These are phyloP conservation scores for Colletotrichum orbiculare DNA, from an alignment of 2,329 filamentous ascomycete species.

Conservation along the genomic window DNA sequence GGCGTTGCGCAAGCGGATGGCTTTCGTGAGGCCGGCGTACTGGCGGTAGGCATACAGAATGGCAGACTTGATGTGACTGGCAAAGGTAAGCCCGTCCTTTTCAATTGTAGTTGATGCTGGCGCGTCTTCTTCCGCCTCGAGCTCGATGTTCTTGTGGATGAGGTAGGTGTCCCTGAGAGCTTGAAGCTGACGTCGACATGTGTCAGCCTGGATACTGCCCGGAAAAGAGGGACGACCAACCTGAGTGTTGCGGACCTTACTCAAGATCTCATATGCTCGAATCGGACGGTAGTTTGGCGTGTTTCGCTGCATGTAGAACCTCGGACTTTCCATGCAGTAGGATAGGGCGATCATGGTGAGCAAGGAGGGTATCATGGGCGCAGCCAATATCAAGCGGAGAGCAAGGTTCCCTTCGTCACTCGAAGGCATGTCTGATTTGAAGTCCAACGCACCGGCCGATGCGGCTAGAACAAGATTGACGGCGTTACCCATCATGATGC, in stretches of 20 bases:
- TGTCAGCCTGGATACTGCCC: neutral
- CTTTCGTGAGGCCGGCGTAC: neutral
- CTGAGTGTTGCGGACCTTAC: slow-evolving; percentile 6
- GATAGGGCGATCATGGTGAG: neutral
- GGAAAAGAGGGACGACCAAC: neutral
- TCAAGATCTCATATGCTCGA: slow-evolving; percentile 11
- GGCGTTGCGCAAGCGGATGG: neutral
- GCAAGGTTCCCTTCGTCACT: neutral
- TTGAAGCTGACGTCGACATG: neutral
- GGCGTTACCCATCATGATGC: slow-evolving; percentile 4
- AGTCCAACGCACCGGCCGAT: neutral
- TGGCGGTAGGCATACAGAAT: neutral
- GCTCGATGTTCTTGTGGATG: slow-evolving; percentile 6
- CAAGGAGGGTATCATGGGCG: neutral
- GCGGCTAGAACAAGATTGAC: neutral
- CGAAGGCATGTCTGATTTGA: too few relatives aligned
- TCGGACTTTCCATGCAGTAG: slow-evolving; percentile 14
- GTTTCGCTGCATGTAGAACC: slow-evolving; percentile 14
- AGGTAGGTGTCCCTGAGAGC: neutral
- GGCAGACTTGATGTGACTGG: neutral
- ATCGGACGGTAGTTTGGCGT: slow-evolving; percentile 9
- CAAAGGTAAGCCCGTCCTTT: neutral
- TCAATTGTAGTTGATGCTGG: neutral
- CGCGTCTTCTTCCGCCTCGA: neutral
- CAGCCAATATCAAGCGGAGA: neutral